Conservation (phyloP, 495 filamentous ascomycete species). For the Pseudomonodictys pantanalensis region DNA sequence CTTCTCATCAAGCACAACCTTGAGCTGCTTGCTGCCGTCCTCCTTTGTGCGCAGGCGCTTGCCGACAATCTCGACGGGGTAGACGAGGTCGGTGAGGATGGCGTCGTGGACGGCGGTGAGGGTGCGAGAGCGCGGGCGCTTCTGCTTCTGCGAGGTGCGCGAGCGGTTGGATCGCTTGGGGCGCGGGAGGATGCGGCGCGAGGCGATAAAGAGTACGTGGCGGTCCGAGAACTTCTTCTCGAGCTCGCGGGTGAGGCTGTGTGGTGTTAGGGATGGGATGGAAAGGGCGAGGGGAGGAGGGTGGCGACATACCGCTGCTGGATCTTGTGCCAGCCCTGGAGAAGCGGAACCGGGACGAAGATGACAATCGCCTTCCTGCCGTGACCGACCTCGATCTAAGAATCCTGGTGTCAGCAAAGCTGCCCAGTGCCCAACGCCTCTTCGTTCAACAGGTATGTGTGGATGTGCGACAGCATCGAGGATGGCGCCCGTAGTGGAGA, state of each 20-base stretch:
- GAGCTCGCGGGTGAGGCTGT: slow-evolving; percentile 96
- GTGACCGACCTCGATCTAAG: slow-evolving; percentile 95
- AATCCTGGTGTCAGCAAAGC: slow-evolving; percentile 65
- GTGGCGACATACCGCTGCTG: slow-evolving; percentile 84
- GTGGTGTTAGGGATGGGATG: slow-evolving; percentile 8
- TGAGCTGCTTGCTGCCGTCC: slow-evolving; percentile 94
- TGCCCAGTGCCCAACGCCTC: slow-evolving; percentile 55
- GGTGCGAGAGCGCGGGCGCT: slow-evolving; percentile 95
- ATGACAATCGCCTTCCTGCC: slow-evolving; percentile 99
- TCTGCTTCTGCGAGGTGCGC: slow-evolving; percentile 91
- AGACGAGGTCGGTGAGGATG: slow-evolving; percentile 94
- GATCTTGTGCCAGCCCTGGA: slow-evolving; percentile 93
- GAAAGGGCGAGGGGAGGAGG: background rate
- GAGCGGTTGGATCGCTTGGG: slow-evolving; percentile 94
- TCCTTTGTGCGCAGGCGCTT: slow-evolving; percentile 96
- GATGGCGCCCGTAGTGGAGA: background rate
- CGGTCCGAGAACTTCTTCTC: slow-evolving; percentile 99
- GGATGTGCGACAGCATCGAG: slow-evolving; percentile 13
- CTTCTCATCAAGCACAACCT: slow-evolving; percentile 99
- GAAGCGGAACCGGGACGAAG: slow-evolving; percentile 98
- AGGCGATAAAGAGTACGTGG: slow-evolving; percentile 97
- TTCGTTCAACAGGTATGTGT: slow-evolving; percentile 45
- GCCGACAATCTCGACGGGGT: slow-evolving; percentile 99
- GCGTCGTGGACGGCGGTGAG: slow-evolving; percentile 97
- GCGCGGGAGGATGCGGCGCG: slow-evolving; percentile 95